Conservation (phyloP, 1,284 basidiomycete genomes). For the Sanghuangporus baumii region DNA sequence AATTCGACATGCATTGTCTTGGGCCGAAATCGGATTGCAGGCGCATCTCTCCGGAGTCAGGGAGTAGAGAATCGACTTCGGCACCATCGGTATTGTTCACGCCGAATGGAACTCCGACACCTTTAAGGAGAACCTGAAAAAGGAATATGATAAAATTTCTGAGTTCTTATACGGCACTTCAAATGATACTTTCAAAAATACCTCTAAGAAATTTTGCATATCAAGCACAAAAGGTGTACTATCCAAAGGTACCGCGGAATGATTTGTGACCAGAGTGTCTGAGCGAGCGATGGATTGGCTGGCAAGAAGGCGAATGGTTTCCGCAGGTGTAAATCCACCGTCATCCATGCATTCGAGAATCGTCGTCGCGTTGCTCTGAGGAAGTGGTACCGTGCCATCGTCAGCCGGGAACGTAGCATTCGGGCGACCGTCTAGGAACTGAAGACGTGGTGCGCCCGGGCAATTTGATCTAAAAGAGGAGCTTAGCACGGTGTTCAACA, state of each 20-base stretch:
- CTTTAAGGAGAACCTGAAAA: conserved; percentile 19
- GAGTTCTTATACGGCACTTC: no score
- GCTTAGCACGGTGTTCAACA: neutral
- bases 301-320: conserved; percentile 27
- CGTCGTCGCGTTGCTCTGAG: conserved; percentile 25
- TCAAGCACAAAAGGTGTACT: conserved; percentile 21
- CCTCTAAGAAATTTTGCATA: conserved; percentile 19
- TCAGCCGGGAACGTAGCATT: conserved; percentile 24
- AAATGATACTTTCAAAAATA: neutral
- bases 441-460: conserved; percentile 26
- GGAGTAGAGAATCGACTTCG: conserved; percentile 24
- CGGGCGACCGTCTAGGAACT: conserved; percentile 23
- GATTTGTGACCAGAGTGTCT: conserved; percentile 17
- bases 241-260: conserved; percentile 19
- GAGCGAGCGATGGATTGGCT: conserved; percentile 20
- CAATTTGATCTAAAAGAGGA: conserved; percentile 21
- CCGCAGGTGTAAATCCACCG: conserved; percentile 24
- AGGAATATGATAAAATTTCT: neutral
- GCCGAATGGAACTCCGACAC: conserved; percentile 17
- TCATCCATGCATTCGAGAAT: conserved; percentile 25
- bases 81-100: conserved; percentile 14
- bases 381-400: conserved; percentile 25
- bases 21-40: conserved; percentile 26
- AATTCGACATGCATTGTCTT: conserved; percentile 27
- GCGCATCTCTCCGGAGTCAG: conserved; percentile 24